Conservation (phyloP, 2,329 filamentous ascomycete species). For the Chrysoporthe cubensis region DNA sequence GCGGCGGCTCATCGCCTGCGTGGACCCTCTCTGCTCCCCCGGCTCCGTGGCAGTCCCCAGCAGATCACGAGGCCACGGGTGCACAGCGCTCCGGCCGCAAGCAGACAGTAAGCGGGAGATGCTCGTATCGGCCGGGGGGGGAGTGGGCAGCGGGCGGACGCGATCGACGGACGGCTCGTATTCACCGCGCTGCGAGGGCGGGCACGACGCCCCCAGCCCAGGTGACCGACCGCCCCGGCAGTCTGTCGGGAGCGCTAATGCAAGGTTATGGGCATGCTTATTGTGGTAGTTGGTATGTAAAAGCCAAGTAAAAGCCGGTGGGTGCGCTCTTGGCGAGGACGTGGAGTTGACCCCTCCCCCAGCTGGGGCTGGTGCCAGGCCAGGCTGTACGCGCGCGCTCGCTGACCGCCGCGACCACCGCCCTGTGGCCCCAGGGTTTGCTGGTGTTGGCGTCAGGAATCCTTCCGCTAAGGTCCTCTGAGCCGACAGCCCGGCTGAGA, state of each 20-base stretch:
- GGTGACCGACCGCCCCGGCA: neutral
- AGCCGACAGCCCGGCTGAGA: too few relatives aligned
- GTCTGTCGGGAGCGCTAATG: conserved; percentile 4
- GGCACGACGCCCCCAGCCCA: neutral
- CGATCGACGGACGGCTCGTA: conserved; percentile 25
- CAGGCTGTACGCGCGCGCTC: too few relatives aligned
- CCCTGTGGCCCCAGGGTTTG: too few relatives aligned
- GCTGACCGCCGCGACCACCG: too few relatives aligned
- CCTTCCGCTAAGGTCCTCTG: too few relatives aligned
- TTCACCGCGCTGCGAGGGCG: conserved; percentile 9
- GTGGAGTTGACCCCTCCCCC: too few relatives aligned
- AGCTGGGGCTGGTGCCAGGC: too few relatives aligned
- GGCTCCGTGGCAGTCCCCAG: neutral
- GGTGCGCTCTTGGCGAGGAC: neutral
- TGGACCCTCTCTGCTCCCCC: neutral
- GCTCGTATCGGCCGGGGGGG: conserved; percentile 7
- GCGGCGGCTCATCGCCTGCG: neutral
- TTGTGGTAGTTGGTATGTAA: neutral
- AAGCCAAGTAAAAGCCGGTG: neutral
- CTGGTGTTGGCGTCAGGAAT: too few relatives aligned
- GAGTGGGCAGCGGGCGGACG: conserved; percentile 13
- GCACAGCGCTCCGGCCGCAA: conserved; percentile 2
- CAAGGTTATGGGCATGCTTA: conserved; percentile 5
- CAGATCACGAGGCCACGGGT: neutral
- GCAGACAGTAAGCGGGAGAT: neutral